Conservation (phyloP, 495 filamentous ascomycete species). For the Cryomyces minteri region DNA sequence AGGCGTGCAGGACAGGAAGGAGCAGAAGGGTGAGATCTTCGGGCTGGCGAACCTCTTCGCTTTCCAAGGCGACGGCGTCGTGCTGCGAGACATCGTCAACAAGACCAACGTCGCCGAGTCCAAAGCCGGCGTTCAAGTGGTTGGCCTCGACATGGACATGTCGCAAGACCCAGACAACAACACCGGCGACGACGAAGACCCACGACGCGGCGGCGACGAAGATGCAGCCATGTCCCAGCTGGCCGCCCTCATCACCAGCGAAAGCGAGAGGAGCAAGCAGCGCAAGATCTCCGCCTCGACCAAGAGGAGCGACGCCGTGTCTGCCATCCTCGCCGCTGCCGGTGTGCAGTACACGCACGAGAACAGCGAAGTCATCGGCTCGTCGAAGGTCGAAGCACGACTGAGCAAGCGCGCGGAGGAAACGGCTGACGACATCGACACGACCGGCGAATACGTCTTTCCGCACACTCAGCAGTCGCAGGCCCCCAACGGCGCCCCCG, state of each 20-base stretch:
- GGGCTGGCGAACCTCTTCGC: conserved; percentile 75
- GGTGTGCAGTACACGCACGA: conserved; percentile 94
- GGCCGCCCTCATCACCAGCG: conserved; percentile 44
- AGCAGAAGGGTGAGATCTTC: conserved; percentile 84
- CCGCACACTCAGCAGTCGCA: conserved; percentile 6
- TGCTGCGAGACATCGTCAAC: conserved; percentile 85
- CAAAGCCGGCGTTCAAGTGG: conserved; percentile 63
- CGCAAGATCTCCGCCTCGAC: conserved; percentile 11
- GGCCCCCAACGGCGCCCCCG: neutral
- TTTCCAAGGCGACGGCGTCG: conserved; percentile 59
- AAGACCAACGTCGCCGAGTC: conserved; percentile 95
- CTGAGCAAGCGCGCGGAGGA: conserved; percentile 60
- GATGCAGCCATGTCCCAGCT: conserved; percentile 62
- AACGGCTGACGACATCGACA: conserved; percentile 31
- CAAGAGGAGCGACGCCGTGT: conserved; percentile 54
- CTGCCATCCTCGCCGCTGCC: conserved; percentile 73
- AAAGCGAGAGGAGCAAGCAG: conserved; percentile 2
- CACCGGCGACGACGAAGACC: conserved; percentile 31
- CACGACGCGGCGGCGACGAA: conserved; percentile 27
- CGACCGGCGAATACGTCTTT: conserved; percentile 3
- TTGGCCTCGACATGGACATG: conserved; percentile 47
- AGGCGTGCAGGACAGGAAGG: conserved; percentile 70
- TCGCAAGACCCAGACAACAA: conserved; percentile 15
- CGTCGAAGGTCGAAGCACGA: conserved; percentile 63
- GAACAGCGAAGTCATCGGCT: conserved; percentile 89